Evolutionary conservation across 1,139 yeast genomes (phyloP).

Genomic region (Yamadazyma aaseri): DNA sequence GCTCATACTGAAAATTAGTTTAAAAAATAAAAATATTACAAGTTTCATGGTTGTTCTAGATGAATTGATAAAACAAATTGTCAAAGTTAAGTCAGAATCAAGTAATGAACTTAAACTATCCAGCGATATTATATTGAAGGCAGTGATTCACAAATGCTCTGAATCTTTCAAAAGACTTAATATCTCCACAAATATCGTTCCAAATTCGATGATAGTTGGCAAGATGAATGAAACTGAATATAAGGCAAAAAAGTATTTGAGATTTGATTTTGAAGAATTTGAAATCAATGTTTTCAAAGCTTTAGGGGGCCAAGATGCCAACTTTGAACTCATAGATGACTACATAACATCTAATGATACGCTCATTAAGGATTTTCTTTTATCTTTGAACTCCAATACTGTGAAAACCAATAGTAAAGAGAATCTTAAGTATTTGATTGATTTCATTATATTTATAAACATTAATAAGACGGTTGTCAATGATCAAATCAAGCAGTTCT

Average conservation of each 20-base stretch:
- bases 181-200: constrained; percentile 2
- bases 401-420: constrained; percentile 26
- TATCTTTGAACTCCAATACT: constrained; percentile 17
- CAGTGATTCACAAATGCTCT: constrained; percentile 5
- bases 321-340: constrained; percentile 10
- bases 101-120: constrained; percentile 16
- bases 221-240: background rate
- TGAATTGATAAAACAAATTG: constrained; percentile 22
- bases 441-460: constrained; percentile 24
- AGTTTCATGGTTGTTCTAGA: constrained; percentile 12
- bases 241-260: background rate
- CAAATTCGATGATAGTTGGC: constrained; percentile 4
- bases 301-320: constrained; percentile 12
- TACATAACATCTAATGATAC: constrained; percentile 8
- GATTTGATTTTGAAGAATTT: constrained; percentile 9
- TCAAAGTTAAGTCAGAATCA: constrained; percentile 15
- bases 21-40: constrained; percentile 12
- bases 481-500: constrained; percentile 21
- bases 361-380: constrained; percentile 9
- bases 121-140: constrained; percentile 10
- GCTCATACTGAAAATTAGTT: constrained; percentile 19
- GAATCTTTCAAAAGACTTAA: constrained; percentile 1
- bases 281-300: constrained; percentile 14
- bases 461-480: constrained; percentile 19
- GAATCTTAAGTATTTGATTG: constrained; percentile 27